Conservation (phyloP, 2,329 filamentous ascomycete genomes). For the Talaromyces atroroseus region DNA sequence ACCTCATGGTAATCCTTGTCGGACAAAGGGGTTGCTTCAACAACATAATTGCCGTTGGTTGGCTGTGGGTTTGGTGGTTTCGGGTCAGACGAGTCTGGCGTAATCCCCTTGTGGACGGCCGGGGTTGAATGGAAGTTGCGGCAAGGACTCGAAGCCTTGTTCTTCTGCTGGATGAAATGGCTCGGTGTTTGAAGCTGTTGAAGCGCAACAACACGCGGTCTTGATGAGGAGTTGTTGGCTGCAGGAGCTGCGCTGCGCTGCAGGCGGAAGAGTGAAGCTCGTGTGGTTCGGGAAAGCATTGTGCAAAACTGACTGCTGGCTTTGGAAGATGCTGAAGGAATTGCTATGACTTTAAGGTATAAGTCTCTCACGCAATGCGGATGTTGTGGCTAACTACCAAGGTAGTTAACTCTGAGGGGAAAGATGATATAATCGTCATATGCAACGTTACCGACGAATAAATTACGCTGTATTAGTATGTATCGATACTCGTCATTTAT, state of each 20-base stretch:
- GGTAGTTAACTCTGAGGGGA: background rate
- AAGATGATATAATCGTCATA: slow-evolving; percentile 9
- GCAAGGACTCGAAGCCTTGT: background rate
- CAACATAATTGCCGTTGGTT: slow-evolving; percentile 39
- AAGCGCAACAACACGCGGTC: slow-evolving; percentile 1
- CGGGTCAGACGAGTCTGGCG: slow-evolving; percentile 56
- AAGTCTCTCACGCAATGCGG: background rate
- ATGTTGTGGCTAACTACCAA: background rate
- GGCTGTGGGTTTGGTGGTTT: slow-evolving; percentile 35
- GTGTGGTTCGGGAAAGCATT: slow-evolving; percentile 40
- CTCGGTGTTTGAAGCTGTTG: slow-evolving; percentile 1
- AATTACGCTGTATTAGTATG: background rate
- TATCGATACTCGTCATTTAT: background rate
- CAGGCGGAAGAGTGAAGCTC: slow-evolving; percentile 29
- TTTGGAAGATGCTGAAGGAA: background rate
- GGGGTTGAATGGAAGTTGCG: slow-evolving; percentile 33
- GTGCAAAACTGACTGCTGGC: slow-evolving; percentile 37
- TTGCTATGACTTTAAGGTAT: background rate
- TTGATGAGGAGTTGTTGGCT: background rate
- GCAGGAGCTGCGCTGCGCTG: slow-evolving; percentile 9
- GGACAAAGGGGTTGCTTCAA: slow-evolving; percentile 59
- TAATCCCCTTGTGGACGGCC: slow-evolving; percentile 46
- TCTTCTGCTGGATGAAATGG: slow-evolving; percentile 9
- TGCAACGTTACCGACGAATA: background rate
- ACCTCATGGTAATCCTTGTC: slow-evolving; percentile 70